Evolutionary conservation across 371 early-diverging fungal genomes (phyloP).

Genomic region (Rhizopus microsporus): DNA sequence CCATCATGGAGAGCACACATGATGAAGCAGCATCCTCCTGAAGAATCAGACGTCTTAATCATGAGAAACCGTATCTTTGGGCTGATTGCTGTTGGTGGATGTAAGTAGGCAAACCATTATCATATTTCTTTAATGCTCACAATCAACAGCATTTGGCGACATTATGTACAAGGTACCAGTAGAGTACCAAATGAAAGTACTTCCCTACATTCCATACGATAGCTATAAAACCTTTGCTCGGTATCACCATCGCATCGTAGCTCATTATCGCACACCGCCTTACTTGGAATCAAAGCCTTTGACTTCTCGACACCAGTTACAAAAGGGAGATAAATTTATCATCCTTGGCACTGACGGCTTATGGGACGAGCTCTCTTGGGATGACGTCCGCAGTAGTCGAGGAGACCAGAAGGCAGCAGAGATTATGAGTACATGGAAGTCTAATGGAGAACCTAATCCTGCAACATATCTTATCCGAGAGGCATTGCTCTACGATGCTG

Average conservation of each 20-base stretch:
- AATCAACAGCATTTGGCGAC: constrained; percentile 70
- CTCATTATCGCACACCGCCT: constrained; percentile 83
- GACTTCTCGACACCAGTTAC: constrained; percentile 67
- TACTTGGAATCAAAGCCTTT: constrained; percentile 92
- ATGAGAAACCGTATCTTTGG: constrained; percentile 50
- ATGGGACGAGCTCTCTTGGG: constrained; percentile 83
- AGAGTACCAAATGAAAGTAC: constrained; percentile 60
- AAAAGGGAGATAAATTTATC: constrained; percentile 74
- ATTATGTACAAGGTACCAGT: constrained; percentile 79
- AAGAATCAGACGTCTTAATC: constrained; percentile 39
- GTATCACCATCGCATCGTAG: constrained; percentile 64
- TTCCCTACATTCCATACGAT: constrained; percentile 51
- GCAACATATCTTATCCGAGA: constrained; percentile 87
- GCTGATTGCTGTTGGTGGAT: constrained; percentile 54
- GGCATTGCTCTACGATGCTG: constrained; percentile 57
- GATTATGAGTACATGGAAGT: constrained; percentile 34
- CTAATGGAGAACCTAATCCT: constrained; percentile 64
- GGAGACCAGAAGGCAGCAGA: constrained; percentile 46
- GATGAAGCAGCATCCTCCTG: constrained; percentile 45
- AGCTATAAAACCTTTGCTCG: constrained; percentile 64
- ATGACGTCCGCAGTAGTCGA: constrained; percentile 56
- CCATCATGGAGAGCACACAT: constrained; percentile 45
- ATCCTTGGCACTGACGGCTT: constrained; percentile 95
- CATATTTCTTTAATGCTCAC: constrained; percentile 40
- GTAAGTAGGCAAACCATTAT: constrained; percentile 27